A percentile compares a stretch with the other conserved stretches of the same genome.
Evolutionary conservation across 1,284 basidiomycete species (phyloP).

Genomic region (Mycosarcoma mackinlayi): DNA sequence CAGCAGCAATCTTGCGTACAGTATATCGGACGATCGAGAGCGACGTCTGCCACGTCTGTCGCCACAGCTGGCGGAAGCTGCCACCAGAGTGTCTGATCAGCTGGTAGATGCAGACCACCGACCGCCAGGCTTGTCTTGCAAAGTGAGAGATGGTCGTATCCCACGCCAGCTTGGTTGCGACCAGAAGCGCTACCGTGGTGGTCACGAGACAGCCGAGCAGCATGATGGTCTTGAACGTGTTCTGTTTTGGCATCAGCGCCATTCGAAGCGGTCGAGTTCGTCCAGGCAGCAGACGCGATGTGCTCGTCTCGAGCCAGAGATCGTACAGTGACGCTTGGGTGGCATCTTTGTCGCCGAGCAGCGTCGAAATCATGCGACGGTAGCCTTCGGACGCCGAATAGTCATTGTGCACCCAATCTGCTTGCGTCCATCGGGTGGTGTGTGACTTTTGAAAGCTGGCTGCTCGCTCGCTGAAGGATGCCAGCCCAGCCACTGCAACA

Average conservation of each 20-base stretch:
- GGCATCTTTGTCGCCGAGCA: slow-evolving; percentile 29
- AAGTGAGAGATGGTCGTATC: slow-evolving; percentile 35
- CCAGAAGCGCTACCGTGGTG: slow-evolving; percentile 15
- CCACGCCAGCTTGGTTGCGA: slow-evolving; percentile 35
- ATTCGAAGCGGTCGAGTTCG: slow-evolving; percentile 29
- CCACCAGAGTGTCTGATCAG: slow-evolving; percentile 26
- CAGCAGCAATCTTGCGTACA: slow-evolving; percentile 3
- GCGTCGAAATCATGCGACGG: slow-evolving; percentile 33
- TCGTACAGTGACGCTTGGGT: slow-evolving; percentile 31
- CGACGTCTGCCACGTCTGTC: slow-evolving; percentile 20
- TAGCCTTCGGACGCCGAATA: slow-evolving; percentile 43
- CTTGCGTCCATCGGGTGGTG: slow-evolving; percentile 27
- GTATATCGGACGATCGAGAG: slow-evolving; percentile 30
- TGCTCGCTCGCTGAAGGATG: slow-evolving; percentile 24
- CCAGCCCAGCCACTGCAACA: slow-evolving; percentile 13
- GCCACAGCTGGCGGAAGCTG: slow-evolving; percentile 28
- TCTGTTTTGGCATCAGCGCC: slow-evolving; percentile 25
- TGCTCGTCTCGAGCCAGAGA: slow-evolving; percentile 21
- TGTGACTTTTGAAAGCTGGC: slow-evolving; percentile 20
- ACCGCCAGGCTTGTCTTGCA: slow-evolving; percentile 32
- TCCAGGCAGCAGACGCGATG: slow-evolving; percentile 30
- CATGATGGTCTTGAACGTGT: slow-evolving; percentile 24
- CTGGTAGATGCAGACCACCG: slow-evolving; percentile 31
- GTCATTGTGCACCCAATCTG: slow-evolving; percentile 50
- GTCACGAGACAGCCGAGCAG: slow-evolving; percentile 31